A percentile compares a stretch with the other conserved stretches of the same genome.
Conservation (phyloP, 164 flowering plant species). For the Chimonanthus praecox region DNA sequence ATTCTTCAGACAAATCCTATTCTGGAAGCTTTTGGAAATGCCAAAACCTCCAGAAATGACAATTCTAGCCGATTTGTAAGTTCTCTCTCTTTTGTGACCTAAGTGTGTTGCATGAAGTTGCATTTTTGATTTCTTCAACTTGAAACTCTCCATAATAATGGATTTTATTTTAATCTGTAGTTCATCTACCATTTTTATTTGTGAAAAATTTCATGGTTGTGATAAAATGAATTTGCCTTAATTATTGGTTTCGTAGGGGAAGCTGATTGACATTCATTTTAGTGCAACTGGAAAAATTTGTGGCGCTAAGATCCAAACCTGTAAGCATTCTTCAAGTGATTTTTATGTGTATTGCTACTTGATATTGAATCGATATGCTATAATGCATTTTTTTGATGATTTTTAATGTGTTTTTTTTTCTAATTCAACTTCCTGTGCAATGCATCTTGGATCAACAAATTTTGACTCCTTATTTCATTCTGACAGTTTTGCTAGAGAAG, state of each 20-base stretch:
- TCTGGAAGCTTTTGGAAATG: constrained; percentile 97
- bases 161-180: background rate
- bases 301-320: constrained; percentile 82
- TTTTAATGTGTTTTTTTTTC: background rate
- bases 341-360: background rate
- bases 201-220: background rate
- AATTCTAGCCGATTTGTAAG: constrained; percentile 83
- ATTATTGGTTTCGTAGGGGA: constrained; percentile 50
- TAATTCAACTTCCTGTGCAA: constrained; percentile 10
- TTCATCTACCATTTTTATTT: background rate
- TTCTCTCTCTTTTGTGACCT: constrained; percentile 1
- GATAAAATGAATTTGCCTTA: background rate
- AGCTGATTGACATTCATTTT: constrained; percentile 81
- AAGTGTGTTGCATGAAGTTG: background rate
- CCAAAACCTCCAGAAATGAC: constrained; percentile 80
- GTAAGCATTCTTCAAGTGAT: constrained; percentile 38
- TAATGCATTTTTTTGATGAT: too few species aligned
- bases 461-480: background rate
- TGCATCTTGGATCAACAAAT: constrained; percentile 1
- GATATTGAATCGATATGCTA: background rate
- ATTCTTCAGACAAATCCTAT: constrained; percentile 57
- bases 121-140: background rate
- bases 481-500: constrained; percentile 84
- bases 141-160: background rate
- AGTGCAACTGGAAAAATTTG: constrained; percentile 59